Percentiles rank a stretch among this genome's conserved stretches.
These are phyloP conservation scores for Penicillium nucicola DNA, from an alignment of 495 filamentous ascomycete species.

Conservation along the genomic window DNA sequence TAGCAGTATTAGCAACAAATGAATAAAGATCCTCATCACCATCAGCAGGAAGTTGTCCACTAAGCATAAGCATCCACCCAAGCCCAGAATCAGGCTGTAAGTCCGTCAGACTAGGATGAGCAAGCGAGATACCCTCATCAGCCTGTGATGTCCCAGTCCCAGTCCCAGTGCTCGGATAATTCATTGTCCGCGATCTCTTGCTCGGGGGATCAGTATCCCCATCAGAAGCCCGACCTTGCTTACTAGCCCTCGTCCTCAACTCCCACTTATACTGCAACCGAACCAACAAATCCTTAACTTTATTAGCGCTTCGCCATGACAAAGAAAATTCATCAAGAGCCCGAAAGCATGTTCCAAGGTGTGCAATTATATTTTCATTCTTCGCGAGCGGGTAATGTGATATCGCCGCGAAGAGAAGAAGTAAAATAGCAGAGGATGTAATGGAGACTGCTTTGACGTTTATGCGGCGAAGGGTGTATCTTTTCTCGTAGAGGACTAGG, in stretches of 20 bases:
- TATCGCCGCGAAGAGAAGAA: constrained; percentile 4
- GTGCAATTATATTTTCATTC: not conserved
- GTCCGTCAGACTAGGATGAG: not conserved
- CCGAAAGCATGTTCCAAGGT: constrained; percentile 15
- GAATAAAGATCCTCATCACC: constrained; percentile 10
- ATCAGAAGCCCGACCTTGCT: not conserved
- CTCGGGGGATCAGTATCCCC: not conserved
- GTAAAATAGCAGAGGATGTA: constrained; percentile 23
- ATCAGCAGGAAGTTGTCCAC: constrained; percentile 5
- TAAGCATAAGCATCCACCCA: constrained; percentile 11
- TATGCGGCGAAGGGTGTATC: constrained; percentile 26
- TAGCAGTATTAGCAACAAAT: constrained; percentile 1
- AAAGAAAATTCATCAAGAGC: constrained; percentile 20
- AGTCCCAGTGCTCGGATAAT: not conserved
- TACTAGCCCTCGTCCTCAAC: constrained; percentile 1
- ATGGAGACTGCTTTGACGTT: constrained; percentile 23
- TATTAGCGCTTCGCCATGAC: constrained; percentile 15
- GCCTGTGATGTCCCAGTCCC: not conserved
- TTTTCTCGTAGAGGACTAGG: constrained; percentile 37
- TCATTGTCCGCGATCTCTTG: constrained; percentile 1
- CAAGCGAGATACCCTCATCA: not conserved
- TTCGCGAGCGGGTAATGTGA: not conserved
- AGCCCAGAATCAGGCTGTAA: constrained; percentile 2
- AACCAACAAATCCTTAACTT: constrained; percentile 14
- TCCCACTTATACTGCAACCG: constrained; percentile 18